Evolutionary conservation across 495 filamentous ascomycete species (phyloP).

Genomic region (Schizothecium vesticola): DNA sequence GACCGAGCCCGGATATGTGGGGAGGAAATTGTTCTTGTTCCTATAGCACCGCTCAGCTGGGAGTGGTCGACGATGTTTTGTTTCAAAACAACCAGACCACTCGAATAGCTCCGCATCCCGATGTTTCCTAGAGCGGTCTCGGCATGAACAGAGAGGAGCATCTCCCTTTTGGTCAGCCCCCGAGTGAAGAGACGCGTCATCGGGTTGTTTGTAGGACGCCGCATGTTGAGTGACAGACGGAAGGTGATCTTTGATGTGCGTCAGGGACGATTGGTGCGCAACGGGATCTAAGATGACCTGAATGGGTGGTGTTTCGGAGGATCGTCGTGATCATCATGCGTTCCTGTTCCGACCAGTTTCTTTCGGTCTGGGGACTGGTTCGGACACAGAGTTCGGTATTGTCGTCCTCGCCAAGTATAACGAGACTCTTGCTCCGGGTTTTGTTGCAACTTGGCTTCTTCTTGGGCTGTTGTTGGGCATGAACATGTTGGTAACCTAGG

Average conservation of each 20-base stretch:
- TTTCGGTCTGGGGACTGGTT: neutral
- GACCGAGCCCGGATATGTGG: neutral
- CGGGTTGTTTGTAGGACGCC: neutral
- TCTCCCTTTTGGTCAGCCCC: neutral
- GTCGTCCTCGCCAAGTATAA: neutral
- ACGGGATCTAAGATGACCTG: neutral
- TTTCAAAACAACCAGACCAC: neutral
- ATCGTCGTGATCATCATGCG: neutral
- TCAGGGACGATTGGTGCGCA: neutral
- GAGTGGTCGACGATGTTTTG: neutral
- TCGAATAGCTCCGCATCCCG: neutral
- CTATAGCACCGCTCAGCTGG: neutral
- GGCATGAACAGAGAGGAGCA: neutral
- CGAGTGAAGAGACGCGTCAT: neutral
- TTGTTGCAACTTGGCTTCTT: neutral
- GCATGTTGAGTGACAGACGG: neutral
- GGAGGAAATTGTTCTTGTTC: neutral
- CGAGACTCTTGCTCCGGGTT: neutral
- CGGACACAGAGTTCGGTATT: neutral
- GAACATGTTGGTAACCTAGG: neutral
- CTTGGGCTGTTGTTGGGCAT: neutral
- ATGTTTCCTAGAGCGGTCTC: neutral
- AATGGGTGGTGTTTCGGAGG: neutral
- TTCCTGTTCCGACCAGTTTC: neutral
- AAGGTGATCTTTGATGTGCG: neutral